Evolutionary conservation across 164 flowering plant genomes (phyloP).

Genomic region (Piper betle): DNA sequence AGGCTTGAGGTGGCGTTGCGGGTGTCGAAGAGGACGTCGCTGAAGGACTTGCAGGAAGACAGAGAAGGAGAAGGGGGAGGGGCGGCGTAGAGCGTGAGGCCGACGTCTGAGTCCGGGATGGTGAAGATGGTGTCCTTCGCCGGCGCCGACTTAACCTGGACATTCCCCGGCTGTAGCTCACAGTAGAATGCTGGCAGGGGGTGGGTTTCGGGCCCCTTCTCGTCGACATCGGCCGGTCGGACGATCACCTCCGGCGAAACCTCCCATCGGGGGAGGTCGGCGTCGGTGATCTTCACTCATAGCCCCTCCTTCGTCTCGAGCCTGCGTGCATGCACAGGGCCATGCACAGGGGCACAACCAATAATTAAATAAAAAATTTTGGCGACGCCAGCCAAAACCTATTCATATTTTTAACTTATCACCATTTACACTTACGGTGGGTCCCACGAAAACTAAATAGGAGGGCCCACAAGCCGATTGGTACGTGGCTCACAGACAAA

Average conservation of each 20-base stretch:
- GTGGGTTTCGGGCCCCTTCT: conserved; percentile 5
- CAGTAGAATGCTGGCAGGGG: conserved; percentile 3
- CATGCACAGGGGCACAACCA: too few relatives aligned
- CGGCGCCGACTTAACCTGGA: background rate
- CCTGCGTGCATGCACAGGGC: conserved; percentile 21
- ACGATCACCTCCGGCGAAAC: conserved; percentile 43
- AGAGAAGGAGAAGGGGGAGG: conserved; percentile 13
- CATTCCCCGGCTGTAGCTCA: background rate
- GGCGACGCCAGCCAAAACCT: too few relatives aligned
- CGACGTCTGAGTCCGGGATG: conserved; percentile 17
- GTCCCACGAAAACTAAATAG: too few relatives aligned
- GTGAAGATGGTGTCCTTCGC: conserved; percentile 3
- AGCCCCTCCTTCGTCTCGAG: conserved; percentile 41
- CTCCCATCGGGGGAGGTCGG: conserved; percentile 51
- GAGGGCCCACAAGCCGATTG: too few relatives aligned
- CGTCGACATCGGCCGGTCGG: conserved; percentile 12
- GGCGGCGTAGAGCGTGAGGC: conserved; percentile 12
- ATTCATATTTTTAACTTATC: too few relatives aligned
- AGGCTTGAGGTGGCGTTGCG: conserved; percentile 18
- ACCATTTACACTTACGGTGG: too few relatives aligned
- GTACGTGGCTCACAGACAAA: too few relatives aligned
- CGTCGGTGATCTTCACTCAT: conserved; percentile 48
- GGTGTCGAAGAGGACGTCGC: conserved; percentile 21
- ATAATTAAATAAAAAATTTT: too few relatives aligned
- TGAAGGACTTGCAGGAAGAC: conserved; percentile 14